Base-by-base conservation (phyloP, 2,329 filamentous ascomycete genomes). In the Chrysosporium keratinophilum region DNA sequence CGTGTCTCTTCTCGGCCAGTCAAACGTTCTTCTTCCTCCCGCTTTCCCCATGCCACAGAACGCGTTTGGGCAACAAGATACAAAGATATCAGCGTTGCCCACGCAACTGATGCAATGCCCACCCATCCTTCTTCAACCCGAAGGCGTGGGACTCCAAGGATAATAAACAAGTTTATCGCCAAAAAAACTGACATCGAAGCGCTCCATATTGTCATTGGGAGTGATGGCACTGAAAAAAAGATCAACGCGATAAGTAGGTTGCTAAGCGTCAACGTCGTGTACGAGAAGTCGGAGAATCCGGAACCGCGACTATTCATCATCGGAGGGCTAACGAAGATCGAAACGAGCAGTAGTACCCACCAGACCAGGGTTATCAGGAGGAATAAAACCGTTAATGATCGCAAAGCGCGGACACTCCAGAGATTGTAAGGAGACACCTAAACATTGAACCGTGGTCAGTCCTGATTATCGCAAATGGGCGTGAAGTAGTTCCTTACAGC, bases 301-400 rank as follows among this genome's bases (percentile, higher is more conserved):
- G 89, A 93, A 4, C 93, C 93, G 50, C 88, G 82, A 9, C 83
- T 86, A 66, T 93, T 82, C 67, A 97, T 83, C 45, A 85, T 84
- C 0, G 91, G 91, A 12, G 89, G 89, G 51, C 87, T 95, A 61
- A 94, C 83, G 71, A 98, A 98, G 60, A 85, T 82, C 53, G 88
- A 88, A 14, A 96, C 82, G n/a, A 98, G 77, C 34, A 95, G 76
- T 52, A 96, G 69, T 9, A 88, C 78, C 91, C 93, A 97, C 91
- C 91, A 97, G n/a, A 88, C 63, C 63, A 94, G 88, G 54, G 83
- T 87, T 61, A 90, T 66, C 50, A 82, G 68, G 17, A 91, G 76
- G 64, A 96, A 87, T 37, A 88, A 62, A 53, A 95, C 76, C 4
- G 88, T 91, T 57, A 93, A 69, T 65, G 83, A 87, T 65, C 89